Conservation (phyloP, 306 rosid species). For the Vigna nakashimae region DNA sequence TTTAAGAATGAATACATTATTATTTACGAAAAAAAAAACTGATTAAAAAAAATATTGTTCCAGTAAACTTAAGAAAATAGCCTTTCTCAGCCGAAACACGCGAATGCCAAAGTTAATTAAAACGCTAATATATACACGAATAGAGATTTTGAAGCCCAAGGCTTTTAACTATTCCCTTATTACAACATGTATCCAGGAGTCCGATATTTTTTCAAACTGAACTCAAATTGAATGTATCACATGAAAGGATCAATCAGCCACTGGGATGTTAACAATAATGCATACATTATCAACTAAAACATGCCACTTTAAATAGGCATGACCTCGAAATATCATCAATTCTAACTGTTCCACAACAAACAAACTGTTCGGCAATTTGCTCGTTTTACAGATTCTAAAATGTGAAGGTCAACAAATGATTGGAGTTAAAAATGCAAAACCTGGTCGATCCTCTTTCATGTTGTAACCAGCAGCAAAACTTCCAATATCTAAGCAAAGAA, state of each 20-base stretch:
- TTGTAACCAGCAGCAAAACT: conserved; percentile 38
- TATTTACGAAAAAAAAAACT: not conserved
- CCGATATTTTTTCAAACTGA: conserved; percentile 15
- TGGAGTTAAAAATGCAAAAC: conserved; percentile 20
- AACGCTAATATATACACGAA: not conserved
- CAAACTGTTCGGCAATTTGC: conserved; percentile 38
- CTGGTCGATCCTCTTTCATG: conserved; percentile 37
- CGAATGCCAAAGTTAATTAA: not conserved
- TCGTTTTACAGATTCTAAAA: conserved; percentile 47
- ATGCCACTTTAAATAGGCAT: conserved; percentile 42
- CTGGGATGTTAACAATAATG: conserved; percentile 35
- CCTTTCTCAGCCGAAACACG: not conserved
- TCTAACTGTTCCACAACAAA: conserved; percentile 33
- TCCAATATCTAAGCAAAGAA: conserved; percentile 62
- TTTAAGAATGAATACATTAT: not conserved
- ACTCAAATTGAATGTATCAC: conserved; percentile 29
- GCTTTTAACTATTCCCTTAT: conserved; percentile 8
- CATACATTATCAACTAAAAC: conserved; percentile 30
- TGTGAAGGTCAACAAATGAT: conserved; percentile 37
- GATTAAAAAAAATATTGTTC: not conserved
- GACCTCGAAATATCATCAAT: conserved; percentile 35
- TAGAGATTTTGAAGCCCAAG: not conserved
- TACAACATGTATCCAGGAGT: conserved; percentile 16
- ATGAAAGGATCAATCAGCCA: conserved; percentile 34
- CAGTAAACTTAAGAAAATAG: not conserved